Evolutionary conservation across 2,329 filamentous ascomycete species (phyloP).

Genomic region (Hypomyces perniciosus): DNA sequence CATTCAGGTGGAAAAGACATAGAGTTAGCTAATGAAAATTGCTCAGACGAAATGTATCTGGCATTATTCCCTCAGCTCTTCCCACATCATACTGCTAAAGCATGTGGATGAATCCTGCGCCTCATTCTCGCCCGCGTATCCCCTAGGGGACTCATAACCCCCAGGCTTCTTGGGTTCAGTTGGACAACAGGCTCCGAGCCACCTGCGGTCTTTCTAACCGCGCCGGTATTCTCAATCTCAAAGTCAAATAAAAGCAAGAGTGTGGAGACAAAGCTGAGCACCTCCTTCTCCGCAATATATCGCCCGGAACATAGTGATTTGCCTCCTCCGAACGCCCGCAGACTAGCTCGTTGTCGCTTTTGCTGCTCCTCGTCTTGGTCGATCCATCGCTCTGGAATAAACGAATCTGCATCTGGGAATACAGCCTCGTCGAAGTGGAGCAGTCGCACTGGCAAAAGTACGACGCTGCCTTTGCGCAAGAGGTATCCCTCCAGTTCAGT

Average conservation of each 20-base stretch:
- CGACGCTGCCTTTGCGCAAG: constrained; percentile 3
- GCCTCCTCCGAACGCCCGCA: constrained; percentile 5
- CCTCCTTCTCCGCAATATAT: constrained; percentile 3
- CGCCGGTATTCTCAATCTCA: neutral
- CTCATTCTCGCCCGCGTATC: too few relatives aligned
- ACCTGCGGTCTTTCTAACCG: neutral
- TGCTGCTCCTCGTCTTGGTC: neutral
- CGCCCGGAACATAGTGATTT: constrained; percentile 5
- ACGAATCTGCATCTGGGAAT: neutral
- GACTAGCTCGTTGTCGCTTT: neutral
- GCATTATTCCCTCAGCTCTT: too few relatives aligned
- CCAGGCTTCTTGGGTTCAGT: constrained; percentile 4
- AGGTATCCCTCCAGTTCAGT: constrained; percentile 5
- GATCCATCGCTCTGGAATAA: constrained; percentile 4
- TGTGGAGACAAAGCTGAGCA: constrained; percentile 2
- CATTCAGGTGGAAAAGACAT: too few relatives aligned
- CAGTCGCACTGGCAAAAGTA: constrained; percentile 1
- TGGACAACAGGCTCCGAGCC: neutral
- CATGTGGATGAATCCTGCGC: too few relatives aligned
- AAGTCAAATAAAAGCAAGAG: constrained; percentile 2
- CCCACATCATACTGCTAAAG: too few relatives aligned
- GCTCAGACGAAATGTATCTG: too few relatives aligned
- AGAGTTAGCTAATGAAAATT: too few relatives aligned
- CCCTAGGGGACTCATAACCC: constrained; percentile 2
- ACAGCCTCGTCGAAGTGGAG: constrained; percentile 1